These are phyloP conservation scores for Monosporascus sp. DNA, from an alignment of 2,329 filamentous ascomycete genomes.

Conservation along the genomic window DNA sequence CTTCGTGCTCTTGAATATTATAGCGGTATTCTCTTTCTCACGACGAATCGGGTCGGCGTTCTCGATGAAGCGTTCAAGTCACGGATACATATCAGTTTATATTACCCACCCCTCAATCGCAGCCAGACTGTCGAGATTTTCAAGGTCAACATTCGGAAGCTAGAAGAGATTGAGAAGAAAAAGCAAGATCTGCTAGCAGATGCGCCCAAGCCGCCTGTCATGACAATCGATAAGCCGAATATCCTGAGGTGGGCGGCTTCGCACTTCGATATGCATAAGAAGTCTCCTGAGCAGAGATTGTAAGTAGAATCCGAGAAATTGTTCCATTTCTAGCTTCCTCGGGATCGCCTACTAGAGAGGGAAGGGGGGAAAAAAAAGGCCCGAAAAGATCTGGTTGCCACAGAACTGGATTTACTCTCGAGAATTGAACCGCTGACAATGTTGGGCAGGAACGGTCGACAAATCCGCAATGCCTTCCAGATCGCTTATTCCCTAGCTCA, in stretches of 20 bases:
- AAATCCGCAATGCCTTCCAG: constrained; percentile 31
- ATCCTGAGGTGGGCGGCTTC: too few relatives aligned
- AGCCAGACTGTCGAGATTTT: not conserved
- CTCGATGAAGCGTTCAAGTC: not conserved
- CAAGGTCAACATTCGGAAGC: not conserved
- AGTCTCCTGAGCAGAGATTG: too few relatives aligned
- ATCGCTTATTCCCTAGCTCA: constrained; percentile 32
- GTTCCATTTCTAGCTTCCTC: too few relatives aligned
- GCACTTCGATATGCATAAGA: too few relatives aligned
- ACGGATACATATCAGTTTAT: not conserved
- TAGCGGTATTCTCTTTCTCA: not conserved
- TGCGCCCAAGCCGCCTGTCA: too few relatives aligned
- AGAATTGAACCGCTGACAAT: not conserved
- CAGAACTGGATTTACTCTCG: not conserved
- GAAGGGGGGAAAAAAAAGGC: too few relatives aligned
- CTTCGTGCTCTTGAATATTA: constrained; percentile 29
- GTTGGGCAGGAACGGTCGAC: constrained; percentile 26
- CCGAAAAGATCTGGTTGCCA: too few relatives aligned
- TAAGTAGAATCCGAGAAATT: too few relatives aligned
- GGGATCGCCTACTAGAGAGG: too few relatives aligned
- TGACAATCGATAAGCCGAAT: too few relatives aligned
- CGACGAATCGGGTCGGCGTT: not conserved
- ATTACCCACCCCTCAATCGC: not conserved
- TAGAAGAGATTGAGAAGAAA: not conserved
- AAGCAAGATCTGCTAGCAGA: too few relatives aligned